Conservation (phyloP, 768 basidiomycete genomes). For the Tremella mesenterica region DNA sequence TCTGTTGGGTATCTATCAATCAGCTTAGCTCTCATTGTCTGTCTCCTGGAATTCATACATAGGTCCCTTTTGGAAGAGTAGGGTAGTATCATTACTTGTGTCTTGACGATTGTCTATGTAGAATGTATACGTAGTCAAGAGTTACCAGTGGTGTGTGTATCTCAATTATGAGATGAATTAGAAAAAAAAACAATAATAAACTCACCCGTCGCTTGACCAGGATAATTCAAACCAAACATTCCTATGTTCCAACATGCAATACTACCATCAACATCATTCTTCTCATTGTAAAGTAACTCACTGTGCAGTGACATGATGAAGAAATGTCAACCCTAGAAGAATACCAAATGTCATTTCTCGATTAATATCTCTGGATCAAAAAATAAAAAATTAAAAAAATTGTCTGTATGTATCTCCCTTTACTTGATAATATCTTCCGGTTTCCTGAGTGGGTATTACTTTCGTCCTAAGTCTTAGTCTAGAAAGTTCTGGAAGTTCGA, state of each 20-base stretch:
- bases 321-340: too few species aligned
- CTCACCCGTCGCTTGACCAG: conserved; percentile 21
- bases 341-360: too few species aligned
- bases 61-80: not conserved
- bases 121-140: not conserved
- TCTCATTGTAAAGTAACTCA: too few species aligned
- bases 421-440: too few species aligned
- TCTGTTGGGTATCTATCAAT: not conserved
- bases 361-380: too few species aligned
- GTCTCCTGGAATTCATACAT: not conserved
- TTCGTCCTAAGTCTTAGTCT: too few species aligned
- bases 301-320: too few species aligned
- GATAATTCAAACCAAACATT: conserved; percentile 34
- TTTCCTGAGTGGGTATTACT: too few species aligned
- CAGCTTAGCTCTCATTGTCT: not conserved
- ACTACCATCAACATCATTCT: not conserved
- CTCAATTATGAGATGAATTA: not conserved
- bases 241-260: conserved; percentile 28
- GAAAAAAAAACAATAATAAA: not conserved
- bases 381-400: too few species aligned
- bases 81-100: not conserved
- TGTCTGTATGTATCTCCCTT: too few species aligned
- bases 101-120: not conserved
- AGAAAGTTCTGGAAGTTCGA: too few species aligned
- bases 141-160: not conserved